phyloP scores from a whole-genome alignment of 2,329 filamentous ascomycete genomes.

The Neodidymelliopsis sp. region DNA sequence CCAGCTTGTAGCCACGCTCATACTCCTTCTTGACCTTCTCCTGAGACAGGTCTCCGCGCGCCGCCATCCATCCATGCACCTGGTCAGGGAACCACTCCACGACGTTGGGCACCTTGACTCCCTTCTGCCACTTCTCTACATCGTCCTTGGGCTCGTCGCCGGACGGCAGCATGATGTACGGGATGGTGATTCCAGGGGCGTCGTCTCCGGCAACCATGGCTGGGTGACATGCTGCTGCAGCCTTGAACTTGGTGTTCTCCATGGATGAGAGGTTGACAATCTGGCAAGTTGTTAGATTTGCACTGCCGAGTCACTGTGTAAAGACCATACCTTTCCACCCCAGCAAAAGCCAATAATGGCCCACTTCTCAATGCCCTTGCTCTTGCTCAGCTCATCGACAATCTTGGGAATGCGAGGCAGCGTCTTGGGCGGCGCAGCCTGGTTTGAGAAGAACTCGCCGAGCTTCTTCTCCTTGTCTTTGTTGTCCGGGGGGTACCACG shows the following conservation, averaged over 20 bases:
- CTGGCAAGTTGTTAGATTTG: slow-evolving; percentile 47
- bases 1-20: slow-evolving; percentile 57
- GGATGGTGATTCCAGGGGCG: slow-evolving; percentile 63
- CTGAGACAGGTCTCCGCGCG: slow-evolving; percentile 56
- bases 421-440: slow-evolving; percentile 65
- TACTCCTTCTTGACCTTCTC: slow-evolving; percentile 59
- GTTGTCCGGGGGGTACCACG: slow-evolving; percentile 67
- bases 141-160: slow-evolving; percentile 64
- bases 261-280: slow-evolving; percentile 63
- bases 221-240: slow-evolving; percentile 63
- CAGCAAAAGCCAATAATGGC: slow-evolving; percentile 69
- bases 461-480: slow-evolving; percentile 68
- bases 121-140: slow-evolving; percentile 58
- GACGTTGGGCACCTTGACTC: slow-evolving; percentile 55
- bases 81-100: slow-evolving; percentile 60
- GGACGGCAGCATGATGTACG: slow-evolving; percentile 64
- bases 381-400: slow-evolving; percentile 61
- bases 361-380: slow-evolving; percentile 61
- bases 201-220: slow-evolving; percentile 68
- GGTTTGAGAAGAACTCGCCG: slow-evolving; percentile 64
- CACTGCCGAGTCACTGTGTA: too few relatives aligned
- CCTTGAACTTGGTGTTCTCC: slow-evolving; percentile 63
- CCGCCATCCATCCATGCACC: slow-evolving; percentile 56
- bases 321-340: slow-evolving; percentile 59
- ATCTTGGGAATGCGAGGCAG: slow-evolving; percentile 63